Evolutionary conservation across 441 rosid species (phyloP).

Genomic region (Viola pubescens): DNA sequence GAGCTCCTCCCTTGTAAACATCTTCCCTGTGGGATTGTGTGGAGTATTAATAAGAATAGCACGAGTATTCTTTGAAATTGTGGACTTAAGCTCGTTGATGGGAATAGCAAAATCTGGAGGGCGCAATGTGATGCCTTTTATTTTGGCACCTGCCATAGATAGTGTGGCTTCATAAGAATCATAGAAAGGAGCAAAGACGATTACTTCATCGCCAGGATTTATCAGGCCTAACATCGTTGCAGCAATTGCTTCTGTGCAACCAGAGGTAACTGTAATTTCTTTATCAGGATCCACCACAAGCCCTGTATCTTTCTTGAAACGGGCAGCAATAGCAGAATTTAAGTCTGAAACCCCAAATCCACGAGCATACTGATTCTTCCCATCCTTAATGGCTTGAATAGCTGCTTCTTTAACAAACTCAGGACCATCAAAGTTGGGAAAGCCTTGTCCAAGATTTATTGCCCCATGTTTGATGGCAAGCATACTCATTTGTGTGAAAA

Average conservation of each 20-base stretch:
- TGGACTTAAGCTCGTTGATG: constrained; percentile 60
- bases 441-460: constrained; percentile 87
- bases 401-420: constrained; percentile 95
- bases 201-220: constrained; percentile 91
- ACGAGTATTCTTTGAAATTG: constrained; percentile 57
- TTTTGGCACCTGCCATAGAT: constrained; percentile 88
- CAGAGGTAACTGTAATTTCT: constrained; percentile 82
- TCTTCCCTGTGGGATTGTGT: constrained; percentile 90
- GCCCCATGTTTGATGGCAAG: constrained; percentile 83
- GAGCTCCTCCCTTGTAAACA: constrained; percentile 77
- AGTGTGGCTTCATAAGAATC: constrained; percentile 91
- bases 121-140: constrained; percentile 61
- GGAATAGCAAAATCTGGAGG: constrained; percentile 77
- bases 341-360: constrained; percentile 67
- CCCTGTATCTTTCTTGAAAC: constrained; percentile 65
- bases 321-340: constrained; percentile 52
- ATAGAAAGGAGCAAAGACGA: constrained; percentile 85
- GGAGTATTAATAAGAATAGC: constrained; percentile 85
- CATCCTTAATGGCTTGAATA: constrained; percentile 74
- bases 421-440: constrained; percentile 97
- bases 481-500: constrained; percentile 82
- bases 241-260: constrained; percentile 93
- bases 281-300: constrained; percentile 75
- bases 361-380: constrained; percentile 92
- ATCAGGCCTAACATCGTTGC: constrained; percentile 73